A percentile compares a stretch with the other conserved stretches of the same genome.
Conservation (phyloP, 1,284 basidiomycete species). For the Ceratobasidium sp. region DNA sequence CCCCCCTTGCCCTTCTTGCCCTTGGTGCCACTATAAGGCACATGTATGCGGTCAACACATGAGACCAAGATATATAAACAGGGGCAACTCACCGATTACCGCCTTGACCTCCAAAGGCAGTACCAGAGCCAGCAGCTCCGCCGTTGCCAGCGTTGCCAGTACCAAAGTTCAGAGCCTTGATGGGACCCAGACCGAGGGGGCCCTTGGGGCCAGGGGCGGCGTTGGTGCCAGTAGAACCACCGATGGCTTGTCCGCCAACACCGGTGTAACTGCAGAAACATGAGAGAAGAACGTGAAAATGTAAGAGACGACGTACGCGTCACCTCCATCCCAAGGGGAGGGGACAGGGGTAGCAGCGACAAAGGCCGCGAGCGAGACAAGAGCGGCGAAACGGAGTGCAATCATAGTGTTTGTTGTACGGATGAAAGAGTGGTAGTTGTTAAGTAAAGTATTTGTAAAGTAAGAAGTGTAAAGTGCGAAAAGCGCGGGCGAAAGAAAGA, state of each 20-base stretch:
- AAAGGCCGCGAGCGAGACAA: constrained; percentile 43
- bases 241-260: constrained; percentile 53
- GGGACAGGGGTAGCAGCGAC: constrained; percentile 51
- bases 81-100: constrained; percentile 37
- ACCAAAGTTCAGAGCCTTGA: constrained; percentile 53
- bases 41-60: constrained; percentile 17
- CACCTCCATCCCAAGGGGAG: constrained; percentile 49
- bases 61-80: neutral
- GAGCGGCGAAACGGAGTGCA: constrained; percentile 36
- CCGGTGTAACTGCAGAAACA: constrained; percentile 49
- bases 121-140: constrained; percentile 52
- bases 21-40: constrained; percentile 19
- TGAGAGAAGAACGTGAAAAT: neutral
- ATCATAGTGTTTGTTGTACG: constrained; percentile 44
- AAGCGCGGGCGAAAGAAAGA: constrained; percentile 25
- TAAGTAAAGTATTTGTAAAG: neutral
- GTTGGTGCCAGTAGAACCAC: constrained; percentile 50
- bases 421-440: constrained; percentile 39
- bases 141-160: constrained; percentile 54
- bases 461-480: neutral
- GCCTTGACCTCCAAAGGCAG: constrained; percentile 51
- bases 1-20: constrained; percentile 40
- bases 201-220: constrained; percentile 45
- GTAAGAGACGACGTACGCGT: constrained; percentile 52
- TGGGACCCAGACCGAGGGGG: constrained; percentile 51